Evolutionary conservation across 306 rosid species (phyloP), one percentile per base, ranked within the genome.

Genomic region (Cicer cuneatum): DNA sequence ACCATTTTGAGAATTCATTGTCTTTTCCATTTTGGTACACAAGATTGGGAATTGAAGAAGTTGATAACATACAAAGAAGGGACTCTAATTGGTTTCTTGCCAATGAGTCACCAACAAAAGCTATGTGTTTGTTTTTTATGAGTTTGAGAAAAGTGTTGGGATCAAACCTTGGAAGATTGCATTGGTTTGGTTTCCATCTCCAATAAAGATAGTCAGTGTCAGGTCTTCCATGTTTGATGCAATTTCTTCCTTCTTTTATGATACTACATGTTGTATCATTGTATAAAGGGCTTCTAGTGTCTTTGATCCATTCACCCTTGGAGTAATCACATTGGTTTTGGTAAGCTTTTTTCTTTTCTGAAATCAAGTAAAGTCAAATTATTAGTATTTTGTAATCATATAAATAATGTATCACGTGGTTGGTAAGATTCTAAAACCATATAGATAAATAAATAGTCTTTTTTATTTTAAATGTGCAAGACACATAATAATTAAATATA

Each of bases 1-100:
- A 39, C 97, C 98, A 93, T 42, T 75, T 43, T 5, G 89, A 83
- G 57, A 91, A 93, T 57, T 88, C 81, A 77, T 72, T 83, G 2
- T 89, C 93, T 37, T 86, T 82, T 2, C 87, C 85, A 3, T 74
- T 46, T 53, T 40, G 49, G 65, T 85, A 88, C 46, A 89, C 80
- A 57, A 88, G 92, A 15, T 76, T 63, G 1, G 97, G 98, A 14
- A 73, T 46, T 16, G 92, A 89, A 19, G 78, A 51, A 19, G 91
- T 75, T 80, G 93, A 51, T 13, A 93, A 4, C 89, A 91, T 81
- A 73, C 98, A 93, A 10, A 93, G 88, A 63, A 93, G 92, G 6
- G 98, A 93, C 76, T 93, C 98, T 56, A 91, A 47, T 79, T 93
- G 98, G 85, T 93, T 93, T 73, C 98, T 93, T 1, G 98, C 97